Conservation (phyloP, 192 early-diverging fungal species). For the Pecoramyces ruminantium region DNA sequence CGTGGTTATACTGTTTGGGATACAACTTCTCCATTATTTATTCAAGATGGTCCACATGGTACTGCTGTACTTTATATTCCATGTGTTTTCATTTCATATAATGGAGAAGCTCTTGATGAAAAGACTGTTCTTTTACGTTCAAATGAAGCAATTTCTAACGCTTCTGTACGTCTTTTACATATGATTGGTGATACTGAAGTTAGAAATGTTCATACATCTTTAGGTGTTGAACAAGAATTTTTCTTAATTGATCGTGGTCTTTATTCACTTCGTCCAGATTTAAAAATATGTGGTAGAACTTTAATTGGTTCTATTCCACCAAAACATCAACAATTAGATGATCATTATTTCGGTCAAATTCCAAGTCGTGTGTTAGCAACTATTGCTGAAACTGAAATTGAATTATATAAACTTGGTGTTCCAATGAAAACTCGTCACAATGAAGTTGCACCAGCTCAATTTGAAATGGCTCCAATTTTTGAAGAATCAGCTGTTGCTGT, state of each 20-base stretch:
- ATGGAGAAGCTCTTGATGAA: conserved; percentile 96
- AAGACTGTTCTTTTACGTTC: conserved; percentile 95
- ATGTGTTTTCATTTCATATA: conserved; percentile 97
- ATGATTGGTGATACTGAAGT: conserved; percentile 55
- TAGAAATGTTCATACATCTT: conserved; percentile 72
- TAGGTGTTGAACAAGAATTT: conserved; percentile 97
- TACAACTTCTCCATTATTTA: conserved; percentile 82
- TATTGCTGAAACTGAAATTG: conserved; percentile 87
- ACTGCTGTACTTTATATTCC: conserved; percentile 90
- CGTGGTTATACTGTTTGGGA: conserved; percentile 99
- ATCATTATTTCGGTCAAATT: conserved; percentile 98
- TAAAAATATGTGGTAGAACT: conserved; percentile 91
- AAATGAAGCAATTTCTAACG: conserved; percentile 65
- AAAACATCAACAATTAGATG: conserved; percentile 97
- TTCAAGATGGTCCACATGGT: conserved; percentile 81
- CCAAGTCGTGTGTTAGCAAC: conserved; percentile 78
- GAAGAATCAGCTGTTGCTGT: conserved; percentile 90
- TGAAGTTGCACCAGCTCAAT: conserved; percentile 97
- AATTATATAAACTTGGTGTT: conserved; percentile 83
- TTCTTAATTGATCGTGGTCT: conserved; percentile 93
- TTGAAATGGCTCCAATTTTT: conserved; percentile 96
- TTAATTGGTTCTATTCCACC: conserved; percentile 85
- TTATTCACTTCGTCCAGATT: conserved; percentile 84
- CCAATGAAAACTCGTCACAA: conserved; percentile 99
- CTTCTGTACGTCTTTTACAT: conserved; percentile 60